Conservation (phyloP, 805 yeast genomes). For the Lipomyces yamanashiensis region DNA sequence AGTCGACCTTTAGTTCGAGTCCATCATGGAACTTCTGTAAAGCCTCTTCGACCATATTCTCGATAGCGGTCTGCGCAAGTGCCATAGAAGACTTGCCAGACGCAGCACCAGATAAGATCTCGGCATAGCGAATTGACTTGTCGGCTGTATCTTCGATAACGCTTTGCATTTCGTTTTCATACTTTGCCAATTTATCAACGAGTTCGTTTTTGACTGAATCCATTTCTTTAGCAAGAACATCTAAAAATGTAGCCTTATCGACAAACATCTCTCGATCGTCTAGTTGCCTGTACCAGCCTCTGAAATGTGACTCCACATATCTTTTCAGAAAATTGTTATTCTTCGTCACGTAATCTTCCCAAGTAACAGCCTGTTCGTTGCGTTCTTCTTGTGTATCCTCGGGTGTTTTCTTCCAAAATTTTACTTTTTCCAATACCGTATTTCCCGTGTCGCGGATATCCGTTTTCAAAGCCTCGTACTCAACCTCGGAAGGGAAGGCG, state of each 20-base stretch:
- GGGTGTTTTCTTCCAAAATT: neutral
- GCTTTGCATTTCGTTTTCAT: conserved; percentile 15
- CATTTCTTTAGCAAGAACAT: conserved; percentile 30
- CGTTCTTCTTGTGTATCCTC: neutral
- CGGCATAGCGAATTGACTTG: neutral
- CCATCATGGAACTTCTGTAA: conserved; percentile 24
- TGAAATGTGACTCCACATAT: conserved; percentile 21
- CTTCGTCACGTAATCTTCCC: conserved; percentile 28
- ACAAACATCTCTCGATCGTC: neutral
- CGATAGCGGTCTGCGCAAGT: conserved; percentile 34
- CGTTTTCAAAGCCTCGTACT: conserved; percentile 2
- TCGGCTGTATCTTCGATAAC: conserved; percentile 5
- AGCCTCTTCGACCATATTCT: conserved; percentile 31
- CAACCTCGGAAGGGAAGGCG: conserved; percentile 25
- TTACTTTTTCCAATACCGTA: neutral
- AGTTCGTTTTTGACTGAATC: conserved; percentile 14
- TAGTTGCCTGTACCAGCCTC: conserved; percentile 16
- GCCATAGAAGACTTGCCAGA: conserved; percentile 9
- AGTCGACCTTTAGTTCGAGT: conserved; percentile 27
- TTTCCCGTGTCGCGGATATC: neutral
- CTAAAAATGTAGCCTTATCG: conserved; percentile 25
- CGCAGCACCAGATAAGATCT: neutral
- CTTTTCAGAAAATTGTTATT: conserved; percentile 18
- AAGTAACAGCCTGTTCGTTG: conserved; percentile 3
- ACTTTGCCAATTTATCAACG: conserved; percentile 5